These are phyloP conservation scores for Toxoplasma gondii DNA, from an alignment of 169 alveolate species.

Conservation along the genomic window DNA sequence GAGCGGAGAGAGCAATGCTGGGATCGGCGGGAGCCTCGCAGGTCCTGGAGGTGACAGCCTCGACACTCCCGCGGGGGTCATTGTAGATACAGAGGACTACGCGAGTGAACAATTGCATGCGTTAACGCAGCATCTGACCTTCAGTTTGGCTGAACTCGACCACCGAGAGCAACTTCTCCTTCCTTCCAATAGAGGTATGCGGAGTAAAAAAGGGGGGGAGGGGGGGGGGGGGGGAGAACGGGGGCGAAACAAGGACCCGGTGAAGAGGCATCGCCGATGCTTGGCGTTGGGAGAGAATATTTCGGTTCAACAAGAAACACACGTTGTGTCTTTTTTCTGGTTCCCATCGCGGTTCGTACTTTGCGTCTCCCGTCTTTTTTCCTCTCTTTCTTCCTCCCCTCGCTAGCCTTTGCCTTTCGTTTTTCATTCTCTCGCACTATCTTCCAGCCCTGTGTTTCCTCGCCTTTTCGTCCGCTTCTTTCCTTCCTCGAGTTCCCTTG, in stretches of 20 bases:
- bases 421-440: too few species aligned
- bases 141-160: slow-evolving; percentile 45
- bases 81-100: not conserved
- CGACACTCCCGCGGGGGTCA: not conserved
- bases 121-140: slow-evolving; percentile 39
- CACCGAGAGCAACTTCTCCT: slow-evolving; percentile 50
- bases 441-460: too few species aligned
- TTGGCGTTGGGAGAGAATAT: too few species aligned
- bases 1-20: not conserved
- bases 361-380: too few species aligned
- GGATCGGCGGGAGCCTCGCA: not conserved
- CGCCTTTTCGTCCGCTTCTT: too few species aligned
- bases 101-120: slow-evolving; percentile 18
- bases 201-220: not conserved
- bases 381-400: not conserved
- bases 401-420: too few species aligned
- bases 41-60: not conserved
- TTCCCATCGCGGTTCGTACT: too few species aligned
- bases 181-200: slow-evolving; percentile 33
- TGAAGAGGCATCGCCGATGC: not conserved
- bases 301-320: too few species aligned
- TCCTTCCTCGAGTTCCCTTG: too few species aligned
- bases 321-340: too few species aligned
- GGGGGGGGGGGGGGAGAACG: not conserved
- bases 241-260: not conserved